These are phyloP conservation scores for Syzygium aromaticum DNA, from an alignment of 345 rosid genomes.

Conservation along the genomic window DNA sequence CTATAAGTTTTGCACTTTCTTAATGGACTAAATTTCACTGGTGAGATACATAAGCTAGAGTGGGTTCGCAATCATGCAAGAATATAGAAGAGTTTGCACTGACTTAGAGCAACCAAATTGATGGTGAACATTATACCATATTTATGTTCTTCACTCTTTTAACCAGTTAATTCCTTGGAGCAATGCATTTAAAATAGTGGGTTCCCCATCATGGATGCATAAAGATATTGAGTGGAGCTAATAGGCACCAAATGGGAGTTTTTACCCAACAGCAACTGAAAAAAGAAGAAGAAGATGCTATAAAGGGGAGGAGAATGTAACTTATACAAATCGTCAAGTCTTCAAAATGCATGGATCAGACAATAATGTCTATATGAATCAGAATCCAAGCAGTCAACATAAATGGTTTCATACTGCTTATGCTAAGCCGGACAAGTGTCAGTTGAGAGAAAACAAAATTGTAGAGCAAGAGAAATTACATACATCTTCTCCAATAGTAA, in stretches of 20 bases:
- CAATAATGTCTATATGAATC: background rate
- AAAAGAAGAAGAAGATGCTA: background rate
- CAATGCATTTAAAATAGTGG: background rate
- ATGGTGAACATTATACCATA: background rate
- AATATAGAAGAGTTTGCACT: background rate
- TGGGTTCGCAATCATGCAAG: background rate
- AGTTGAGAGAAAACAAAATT: background rate
- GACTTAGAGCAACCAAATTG: background rate
- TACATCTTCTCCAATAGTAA: slow-evolving; percentile 93
- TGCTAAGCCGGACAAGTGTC: background rate
- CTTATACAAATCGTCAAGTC: background rate
- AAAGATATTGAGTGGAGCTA: background rate
- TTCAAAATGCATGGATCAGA: background rate
- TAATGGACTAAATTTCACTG: background rate
- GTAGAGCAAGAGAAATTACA: slow-evolving; percentile 14
- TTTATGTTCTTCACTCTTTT: background rate
- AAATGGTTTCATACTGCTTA: background rate
- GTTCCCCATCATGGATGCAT: background rate
- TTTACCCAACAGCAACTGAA: background rate
- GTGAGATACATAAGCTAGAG: background rate
- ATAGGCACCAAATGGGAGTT: background rate
- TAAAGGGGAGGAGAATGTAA: background rate
- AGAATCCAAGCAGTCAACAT: background rate
- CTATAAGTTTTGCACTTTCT: background rate
- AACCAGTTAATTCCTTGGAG: background rate